Evolutionary conservation across 2,329 filamentous ascomycete species (phyloP).

Genomic region (Sphaerulina musiva): DNA sequence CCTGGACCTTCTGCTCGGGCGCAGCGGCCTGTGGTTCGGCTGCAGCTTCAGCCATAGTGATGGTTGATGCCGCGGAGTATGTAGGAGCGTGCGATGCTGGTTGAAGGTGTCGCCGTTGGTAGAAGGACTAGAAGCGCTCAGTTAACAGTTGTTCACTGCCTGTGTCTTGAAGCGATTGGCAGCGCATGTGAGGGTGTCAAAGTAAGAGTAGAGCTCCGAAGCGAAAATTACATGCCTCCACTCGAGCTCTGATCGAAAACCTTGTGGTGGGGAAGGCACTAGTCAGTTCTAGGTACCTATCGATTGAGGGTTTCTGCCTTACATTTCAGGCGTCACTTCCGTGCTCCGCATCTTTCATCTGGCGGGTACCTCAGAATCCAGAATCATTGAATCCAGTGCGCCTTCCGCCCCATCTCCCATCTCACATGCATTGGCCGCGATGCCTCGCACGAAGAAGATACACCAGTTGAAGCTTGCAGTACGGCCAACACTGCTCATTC

Average conservation of each 20-base stretch:
- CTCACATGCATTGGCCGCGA: conserved; percentile 10
- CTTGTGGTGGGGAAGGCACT: neutral
- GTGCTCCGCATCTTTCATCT: conserved; percentile 2
- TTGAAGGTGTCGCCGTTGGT: neutral
- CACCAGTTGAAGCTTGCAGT: conserved; percentile 54
- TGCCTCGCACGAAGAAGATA: conserved; percentile 45
- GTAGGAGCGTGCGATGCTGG: conserved; percentile 4
- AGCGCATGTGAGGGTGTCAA: neutral
- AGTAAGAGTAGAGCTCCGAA: neutral
- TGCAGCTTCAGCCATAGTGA: conserved; percentile 19
- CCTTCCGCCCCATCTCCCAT: neutral
- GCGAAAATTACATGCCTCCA: neutral
- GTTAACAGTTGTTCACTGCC: conserved; percentile 1
- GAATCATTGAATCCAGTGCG: neutral
- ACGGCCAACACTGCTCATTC: neutral
- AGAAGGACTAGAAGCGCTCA: neutral
- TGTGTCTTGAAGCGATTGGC: neutral
- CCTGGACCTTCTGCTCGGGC: conserved; percentile 15
- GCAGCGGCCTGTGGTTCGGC: conserved; percentile 20
- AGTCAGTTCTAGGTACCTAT: neutral
- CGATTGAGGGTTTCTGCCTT: neutral
- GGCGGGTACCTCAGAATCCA: neutral
- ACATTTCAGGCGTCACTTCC: conserved; percentile 6
- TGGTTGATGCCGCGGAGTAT: neutral
- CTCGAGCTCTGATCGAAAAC: conserved; percentile 1